A percentile compares a stretch with the other conserved stretches of the same genome.
phyloP scores from a whole-genome alignment of 2,329 filamentous ascomycete genomes.

The Microascus cirrosus region DNA sequence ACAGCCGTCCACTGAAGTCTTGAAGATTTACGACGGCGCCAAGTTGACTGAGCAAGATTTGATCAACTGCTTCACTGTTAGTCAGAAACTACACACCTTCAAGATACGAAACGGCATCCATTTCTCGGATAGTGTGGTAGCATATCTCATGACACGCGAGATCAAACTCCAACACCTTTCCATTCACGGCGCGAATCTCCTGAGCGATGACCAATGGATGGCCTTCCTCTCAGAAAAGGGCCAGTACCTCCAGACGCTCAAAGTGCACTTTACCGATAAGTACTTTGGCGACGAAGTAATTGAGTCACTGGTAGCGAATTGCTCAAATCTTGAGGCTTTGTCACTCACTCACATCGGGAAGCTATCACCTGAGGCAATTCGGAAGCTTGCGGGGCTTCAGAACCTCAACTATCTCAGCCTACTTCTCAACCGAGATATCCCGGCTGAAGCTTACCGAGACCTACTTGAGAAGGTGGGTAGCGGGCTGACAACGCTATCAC shows the following conservation, averaged over 20 bases:
- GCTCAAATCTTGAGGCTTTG: slow-evolving; percentile 59
- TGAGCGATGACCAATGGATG: slow-evolving; percentile 67
- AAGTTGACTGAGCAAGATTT: slow-evolving; percentile 68
- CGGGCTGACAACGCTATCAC: slow-evolving; percentile 64
- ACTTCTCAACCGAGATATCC: slow-evolving; percentile 47
- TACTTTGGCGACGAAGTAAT: slow-evolving; percentile 67
- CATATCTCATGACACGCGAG: slow-evolving; percentile 67
- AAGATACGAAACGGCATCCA: slow-evolving; percentile 80
- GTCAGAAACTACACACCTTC: slow-evolving; percentile 57
- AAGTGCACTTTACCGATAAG: slow-evolving; percentile 75
- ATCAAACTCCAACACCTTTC: slow-evolving; percentile 61
- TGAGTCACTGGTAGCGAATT: slow-evolving; percentile 47
- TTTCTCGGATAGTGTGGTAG: slow-evolving; percentile 75
- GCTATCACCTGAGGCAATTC: slow-evolving; percentile 54
- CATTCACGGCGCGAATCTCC: slow-evolving; percentile 73
- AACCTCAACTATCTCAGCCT: slow-evolving; percentile 67
- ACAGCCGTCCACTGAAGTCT: slow-evolving; percentile 34
- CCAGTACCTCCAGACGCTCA: slow-evolving; percentile 51
- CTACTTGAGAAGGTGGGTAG: slow-evolving; percentile 53
- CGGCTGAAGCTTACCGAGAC: slow-evolving; percentile 44
- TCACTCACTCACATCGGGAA: slow-evolving; percentile 76
- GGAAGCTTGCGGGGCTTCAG: slow-evolving; percentile 48
- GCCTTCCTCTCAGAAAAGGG: slow-evolving; percentile 58
- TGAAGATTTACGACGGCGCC: slow-evolving; percentile 47
- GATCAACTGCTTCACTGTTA: slow-evolving; percentile 66